phyloP scores from a whole-genome alignment of 2,329 filamentous ascomycete species.

The Colletotrichum abscissum region DNA sequence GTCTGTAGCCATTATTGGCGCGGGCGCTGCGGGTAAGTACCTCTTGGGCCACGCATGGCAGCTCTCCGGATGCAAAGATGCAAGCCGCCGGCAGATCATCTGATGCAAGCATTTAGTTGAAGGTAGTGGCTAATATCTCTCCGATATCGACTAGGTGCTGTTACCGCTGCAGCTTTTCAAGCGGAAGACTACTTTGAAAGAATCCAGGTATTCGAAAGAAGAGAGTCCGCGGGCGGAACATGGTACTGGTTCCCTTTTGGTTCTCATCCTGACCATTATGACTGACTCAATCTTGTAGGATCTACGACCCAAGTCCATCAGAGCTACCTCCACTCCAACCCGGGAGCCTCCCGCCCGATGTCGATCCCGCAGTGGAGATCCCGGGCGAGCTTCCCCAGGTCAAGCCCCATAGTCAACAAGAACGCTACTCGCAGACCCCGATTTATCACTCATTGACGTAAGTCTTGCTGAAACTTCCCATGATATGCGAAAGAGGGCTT shows the following conservation, averaged over 20 bases:
- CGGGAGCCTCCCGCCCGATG: conserved; percentile 55
- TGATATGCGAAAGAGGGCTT: too few relatives aligned
- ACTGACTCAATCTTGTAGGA: conserved; percentile 48
- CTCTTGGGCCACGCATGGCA: background rate
- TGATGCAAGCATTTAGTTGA: too few relatives aligned
- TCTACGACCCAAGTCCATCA: conserved; percentile 59
- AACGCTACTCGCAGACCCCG: conserved; percentile 59
- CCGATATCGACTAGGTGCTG: conserved; percentile 49
- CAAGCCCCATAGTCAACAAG: conserved; percentile 53
- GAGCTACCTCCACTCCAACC: conserved; percentile 49
- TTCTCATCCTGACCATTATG: background rate
- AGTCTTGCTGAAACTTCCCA: conserved; percentile 34
- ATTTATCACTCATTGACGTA: conserved; percentile 64
- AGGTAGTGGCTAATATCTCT: background rate
- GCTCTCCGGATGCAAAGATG: background rate
- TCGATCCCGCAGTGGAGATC: conserved; percentile 58
- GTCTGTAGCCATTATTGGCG: conserved; percentile 56
- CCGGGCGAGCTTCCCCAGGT: conserved; percentile 54
- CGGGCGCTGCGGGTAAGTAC: conserved; percentile 52
- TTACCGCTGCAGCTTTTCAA: conserved; percentile 58
- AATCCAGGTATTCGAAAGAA: conserved; percentile 55
- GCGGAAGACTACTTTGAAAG: conserved; percentile 56
- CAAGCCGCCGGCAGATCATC: background rate
- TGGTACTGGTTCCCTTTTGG: conserved; percentile 45
- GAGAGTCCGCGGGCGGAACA: conserved; percentile 56